Percentiles rank a stretch among this genome's conserved stretches.
phyloP scores from a whole-genome alignment of 2,329 filamentous ascomycete genomes.

The Colletotrichum sp. region DNA sequence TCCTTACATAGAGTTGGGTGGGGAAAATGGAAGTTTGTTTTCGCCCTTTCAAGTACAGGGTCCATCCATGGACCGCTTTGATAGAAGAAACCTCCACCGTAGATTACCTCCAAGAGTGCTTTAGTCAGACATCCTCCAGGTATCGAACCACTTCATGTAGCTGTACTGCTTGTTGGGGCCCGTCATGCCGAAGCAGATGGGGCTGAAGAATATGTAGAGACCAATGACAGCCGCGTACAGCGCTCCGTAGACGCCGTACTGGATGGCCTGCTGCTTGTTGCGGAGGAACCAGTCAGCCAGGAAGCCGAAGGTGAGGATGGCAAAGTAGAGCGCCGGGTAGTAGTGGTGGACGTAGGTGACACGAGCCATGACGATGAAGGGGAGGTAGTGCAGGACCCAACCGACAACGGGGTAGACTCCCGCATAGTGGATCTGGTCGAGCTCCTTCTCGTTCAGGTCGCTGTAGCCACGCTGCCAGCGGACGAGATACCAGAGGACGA shows the following conservation, averaged over 20 bases:
- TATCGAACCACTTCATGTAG: conserved; percentile 92
- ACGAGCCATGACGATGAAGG: conserved; percentile 96
- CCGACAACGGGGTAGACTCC: conserved; percentile 90
- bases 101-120: background rate
- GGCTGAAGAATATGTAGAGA: conserved; percentile 89
- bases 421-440: conserved; percentile 94
- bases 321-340: conserved; percentile 97
- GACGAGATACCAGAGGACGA: conserved; percentile 84
- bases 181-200: conserved; percentile 95
- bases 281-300: conserved; percentile 82
- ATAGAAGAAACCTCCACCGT: background rate
- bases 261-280: conserved; percentile 66
- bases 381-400: conserved; percentile 96
- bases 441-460: conserved; percentile 79
- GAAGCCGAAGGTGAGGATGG: conserved; percentile 89
- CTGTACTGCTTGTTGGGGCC: conserved; percentile 83
- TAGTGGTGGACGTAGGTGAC: conserved; percentile 99
- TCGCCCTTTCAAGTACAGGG: background rate
- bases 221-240: conserved; percentile 79
- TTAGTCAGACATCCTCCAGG: conserved; percentile 79
- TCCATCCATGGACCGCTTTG: background rate
- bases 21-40: background rate
- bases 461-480: conserved; percentile 95
- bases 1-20: conserved; percentile 4
- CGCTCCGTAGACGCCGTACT: conserved; percentile 72